These are phyloP conservation scores for Sphagnum contortum DNA, from an alignment of 225 moss, liverwort and hornwort genomes.

Conservation along the genomic window DNA sequence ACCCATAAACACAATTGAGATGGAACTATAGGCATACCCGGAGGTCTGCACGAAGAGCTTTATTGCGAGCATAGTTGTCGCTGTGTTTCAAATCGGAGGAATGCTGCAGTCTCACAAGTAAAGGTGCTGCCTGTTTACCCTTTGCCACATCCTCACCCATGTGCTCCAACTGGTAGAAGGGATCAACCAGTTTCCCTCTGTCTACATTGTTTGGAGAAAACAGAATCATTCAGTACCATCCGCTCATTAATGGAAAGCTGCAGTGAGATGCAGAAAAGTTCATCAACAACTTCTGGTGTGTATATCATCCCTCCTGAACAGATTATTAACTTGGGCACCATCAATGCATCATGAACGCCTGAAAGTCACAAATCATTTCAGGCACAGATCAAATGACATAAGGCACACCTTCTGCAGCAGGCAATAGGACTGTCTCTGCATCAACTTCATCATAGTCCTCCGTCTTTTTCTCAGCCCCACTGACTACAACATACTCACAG, in stretches of 20 bases:
- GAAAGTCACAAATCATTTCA: too few relatives aligned
- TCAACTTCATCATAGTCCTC: constrained; percentile 93
- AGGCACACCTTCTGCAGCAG: constrained; percentile 62
- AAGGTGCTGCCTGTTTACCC: constrained; percentile 80
- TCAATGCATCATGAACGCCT: too few relatives aligned
- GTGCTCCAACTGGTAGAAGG: constrained; percentile 88
- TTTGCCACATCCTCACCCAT: constrained; percentile 82
- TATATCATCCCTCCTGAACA: too few relatives aligned
- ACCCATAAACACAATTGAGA: too few relatives aligned
- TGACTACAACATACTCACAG: constrained; percentile 77
- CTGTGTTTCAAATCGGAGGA: constrained; percentile 81
- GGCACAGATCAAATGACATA: too few relatives aligned
- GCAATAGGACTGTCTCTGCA: constrained; percentile 76
- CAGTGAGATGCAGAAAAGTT: too few relatives aligned
- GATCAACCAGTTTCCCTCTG: constrained; percentile 79
- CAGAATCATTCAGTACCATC: too few relatives aligned
- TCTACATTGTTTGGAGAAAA: constrained; percentile 25
- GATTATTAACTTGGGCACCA: too few relatives aligned
- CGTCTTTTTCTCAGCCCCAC: constrained; percentile 89
- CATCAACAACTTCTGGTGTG: too few relatives aligned
- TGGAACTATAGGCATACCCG: constrained; percentile 33
- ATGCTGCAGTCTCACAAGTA: constrained; percentile 79
- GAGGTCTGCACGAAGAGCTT: constrained; percentile 83
- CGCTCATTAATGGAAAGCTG: too few relatives aligned
- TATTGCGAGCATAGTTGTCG: constrained; percentile 78